Evolutionary conservation across 495 filamentous ascomycete genomes (phyloP).

Genomic region (Parmelia sp.): DNA sequence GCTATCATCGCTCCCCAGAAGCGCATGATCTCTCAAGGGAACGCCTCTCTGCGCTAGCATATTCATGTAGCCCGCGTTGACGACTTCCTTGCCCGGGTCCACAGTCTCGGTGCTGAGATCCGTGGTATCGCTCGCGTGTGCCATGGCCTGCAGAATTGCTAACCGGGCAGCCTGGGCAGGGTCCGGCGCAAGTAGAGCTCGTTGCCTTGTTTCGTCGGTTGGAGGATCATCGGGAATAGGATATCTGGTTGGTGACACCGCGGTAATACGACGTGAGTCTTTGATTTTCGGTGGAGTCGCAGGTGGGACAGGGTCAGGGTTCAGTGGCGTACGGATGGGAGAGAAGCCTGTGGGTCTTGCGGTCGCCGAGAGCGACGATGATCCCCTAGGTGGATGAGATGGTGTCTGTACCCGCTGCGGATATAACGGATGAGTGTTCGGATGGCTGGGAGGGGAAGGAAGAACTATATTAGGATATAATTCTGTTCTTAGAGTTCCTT

Average conservation of each 20-base stretch:
- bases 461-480: not conserved
- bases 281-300: not conserved
- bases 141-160: not conserved
- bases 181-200: not conserved
- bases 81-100: not conserved
- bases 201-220: not conserved
- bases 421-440: not conserved
- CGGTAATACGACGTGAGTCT: not conserved
- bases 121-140: conserved; percentile 1
- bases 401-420: not conserved
- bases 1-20: not conserved
- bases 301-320: not conserved
- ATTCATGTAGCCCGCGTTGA: not conserved
- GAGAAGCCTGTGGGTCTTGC: not conserved
- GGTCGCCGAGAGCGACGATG: not conserved
- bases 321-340: not conserved
- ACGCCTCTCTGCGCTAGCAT: conserved; percentile 3
- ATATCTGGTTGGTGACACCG: not conserved
- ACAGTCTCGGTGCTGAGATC: not conserved
- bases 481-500: not conserved
- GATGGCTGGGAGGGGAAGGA: not conserved
- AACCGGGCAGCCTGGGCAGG: not conserved
- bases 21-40: not conserved
- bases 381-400: not conserved
- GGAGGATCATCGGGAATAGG: not conserved